Evolutionary conservation across 805 yeast genomes (phyloP), one percentile per base, ranked within the genome.

Genomic region (Sporopachydermia quercuum): DNA sequence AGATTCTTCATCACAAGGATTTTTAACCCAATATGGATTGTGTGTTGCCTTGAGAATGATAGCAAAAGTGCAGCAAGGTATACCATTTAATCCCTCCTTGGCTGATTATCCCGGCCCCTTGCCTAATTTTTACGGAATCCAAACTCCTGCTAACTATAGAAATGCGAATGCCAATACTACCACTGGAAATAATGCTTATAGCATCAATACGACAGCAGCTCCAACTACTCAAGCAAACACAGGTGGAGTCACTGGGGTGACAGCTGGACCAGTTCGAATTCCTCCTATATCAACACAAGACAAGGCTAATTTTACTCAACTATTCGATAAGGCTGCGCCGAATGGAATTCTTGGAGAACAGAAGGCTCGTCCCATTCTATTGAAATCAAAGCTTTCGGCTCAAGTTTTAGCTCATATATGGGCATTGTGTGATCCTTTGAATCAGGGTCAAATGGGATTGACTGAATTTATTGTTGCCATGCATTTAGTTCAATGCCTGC

Each of bases 1-100:
- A n/a, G 99, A 91, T 60, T 70, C 73, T n/a, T 77, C 75, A 43
- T 85, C 85, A 61, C 68, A 76, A 46, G 99, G 99, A 0, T 81
- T 78, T 52, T 65, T 91, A 46, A 79, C 78, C 49, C 83, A 78
- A 53, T 66, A 70, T 42, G 89, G 87, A 17, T 91, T 91, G 58
- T 73, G 81, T 45, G 70, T 76, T 40, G 95, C 96, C 15, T 70
- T 91, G 74, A 73, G 99, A 55, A 64, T 85, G 48, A 82, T 91
- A 51, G 94, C 93, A 18, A 82, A 84, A 54, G 77, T 83, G 36
- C 97, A 91, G 62, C 57, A 66, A 5, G 93, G 94, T 17, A 68
- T 68, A 42, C 63, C 66, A n/a, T 58, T 76, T 15, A 66, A 76
- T 11, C 49, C 70, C 3, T 65, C 70, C 4, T 65, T 80, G 39